These are phyloP conservation scores for Zychaea mexicana DNA, from an alignment of 371 early-diverging fungal species.

Conservation along the genomic window DNA sequence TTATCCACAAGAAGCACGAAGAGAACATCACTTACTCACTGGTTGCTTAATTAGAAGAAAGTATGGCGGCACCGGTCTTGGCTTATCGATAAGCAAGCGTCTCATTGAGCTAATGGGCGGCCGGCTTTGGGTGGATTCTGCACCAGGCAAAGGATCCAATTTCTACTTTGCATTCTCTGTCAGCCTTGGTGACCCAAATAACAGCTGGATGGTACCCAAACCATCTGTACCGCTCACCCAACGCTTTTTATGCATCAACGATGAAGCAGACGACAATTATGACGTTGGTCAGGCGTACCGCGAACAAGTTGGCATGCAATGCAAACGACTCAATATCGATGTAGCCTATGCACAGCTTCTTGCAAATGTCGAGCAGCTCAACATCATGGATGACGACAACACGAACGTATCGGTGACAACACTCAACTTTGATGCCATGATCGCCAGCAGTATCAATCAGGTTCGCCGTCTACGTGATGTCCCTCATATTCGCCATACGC, in stretches of 20 bases:
- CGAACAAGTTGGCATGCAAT: not conserved
- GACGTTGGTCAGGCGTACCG: not conserved
- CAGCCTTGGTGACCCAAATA: conserved; percentile 17
- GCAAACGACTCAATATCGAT: conserved; percentile 15
- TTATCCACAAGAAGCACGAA: too few relatives aligned
- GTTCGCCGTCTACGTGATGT: conserved; percentile 34
- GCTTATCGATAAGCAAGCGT: conserved; percentile 77
- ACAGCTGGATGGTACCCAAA: not conserved
- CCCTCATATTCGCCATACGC: conserved; percentile 53
- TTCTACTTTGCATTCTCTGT: conserved; percentile 74
- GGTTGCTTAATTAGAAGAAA: conserved; percentile 10
- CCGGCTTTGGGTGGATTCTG: conserved; percentile 73
- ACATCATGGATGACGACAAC: not conserved
- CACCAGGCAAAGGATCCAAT: conserved; percentile 68
- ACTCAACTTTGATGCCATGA: conserved; percentile 14
- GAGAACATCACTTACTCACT: not conserved
- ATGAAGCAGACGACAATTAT: not conserved
- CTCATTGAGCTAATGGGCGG: conserved; percentile 83
- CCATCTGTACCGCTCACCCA: not conserved
- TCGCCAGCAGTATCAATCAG: conserved; percentile 2
- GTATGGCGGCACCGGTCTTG: conserved; percentile 69
- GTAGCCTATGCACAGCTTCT: conserved; percentile 21
- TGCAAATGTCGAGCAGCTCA: conserved; percentile 33
- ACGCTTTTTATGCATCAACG: not conserved
- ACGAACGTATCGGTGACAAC: not conserved